Evolutionary conservation across 345 rosid species (phyloP), one percentile per base, ranked within the genome.

Genomic region (Lepidium aucheri): DNA sequence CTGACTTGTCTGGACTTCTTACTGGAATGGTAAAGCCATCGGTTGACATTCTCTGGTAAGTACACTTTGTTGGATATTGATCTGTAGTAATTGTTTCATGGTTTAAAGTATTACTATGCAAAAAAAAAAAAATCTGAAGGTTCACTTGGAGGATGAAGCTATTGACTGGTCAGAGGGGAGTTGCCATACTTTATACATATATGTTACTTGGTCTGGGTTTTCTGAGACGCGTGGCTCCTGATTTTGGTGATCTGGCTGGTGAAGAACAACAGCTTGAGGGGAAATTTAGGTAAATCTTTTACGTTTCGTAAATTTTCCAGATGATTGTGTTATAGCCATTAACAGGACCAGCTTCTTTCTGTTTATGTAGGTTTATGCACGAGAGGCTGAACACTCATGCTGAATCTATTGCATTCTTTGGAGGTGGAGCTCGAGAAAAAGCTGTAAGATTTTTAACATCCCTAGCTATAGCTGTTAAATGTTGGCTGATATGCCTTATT

Each of bases 81-180:
- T 47, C 44, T 18, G 10, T 67, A 49, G 41, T 55, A 67, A 39
- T 64, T 44, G 50, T 68, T 41, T 54, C 68, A 32, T 34, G 53
- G 63, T 46, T 59, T 59, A 28, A 67, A 42, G 70, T 41, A 57
- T 57, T 55, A 9, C 20, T 20, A 41, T 58, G 60, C 42, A 62
- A 66, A 20, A 0, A 63, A 38, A 42, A 2, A 17, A n/a, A n/a
- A n/a, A n/a, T 12, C 45, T 39, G 63, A 58, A 94, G 97, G 99
- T 91, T 94, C 74, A 88, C 99, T 44, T 94, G 99, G 99, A 92
- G 97, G 80, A 94, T 94, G 99, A 91, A 86, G 87, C 83, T 84
- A 36, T 75, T 94, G 83, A 90, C 95, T 39, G 99, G 99, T 56
- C 87, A 20, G 74, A 87, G 96, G 67, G 99, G 99, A 60, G 97